These are phyloP conservation scores for Penicillium salamii DNA, from an alignment of 495 filamentous ascomycete genomes.

Conservation along the genomic window DNA sequence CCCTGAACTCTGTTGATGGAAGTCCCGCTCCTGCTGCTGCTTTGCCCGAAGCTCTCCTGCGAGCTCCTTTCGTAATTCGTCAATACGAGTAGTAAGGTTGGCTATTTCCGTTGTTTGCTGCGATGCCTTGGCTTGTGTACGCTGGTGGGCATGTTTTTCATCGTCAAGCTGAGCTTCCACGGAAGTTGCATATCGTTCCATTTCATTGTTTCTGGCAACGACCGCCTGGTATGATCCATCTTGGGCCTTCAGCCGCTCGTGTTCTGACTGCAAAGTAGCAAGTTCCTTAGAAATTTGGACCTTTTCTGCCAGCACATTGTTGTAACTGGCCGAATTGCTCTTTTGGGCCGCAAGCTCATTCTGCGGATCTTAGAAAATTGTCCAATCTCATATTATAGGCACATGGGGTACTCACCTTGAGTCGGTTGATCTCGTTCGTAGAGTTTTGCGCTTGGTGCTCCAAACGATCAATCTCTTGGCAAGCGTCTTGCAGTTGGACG, in stretches of 20 bases:
- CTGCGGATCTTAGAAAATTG: conserved; percentile 33
- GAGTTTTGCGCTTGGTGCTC: conserved; percentile 56
- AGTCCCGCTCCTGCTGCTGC: conserved; percentile 30
- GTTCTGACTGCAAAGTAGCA: conserved; percentile 65
- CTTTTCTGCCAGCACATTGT: conserved; percentile 74
- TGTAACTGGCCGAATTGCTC: conserved; percentile 59
- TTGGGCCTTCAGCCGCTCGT: conserved; percentile 75
- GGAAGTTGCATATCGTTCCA: conserved; percentile 71
- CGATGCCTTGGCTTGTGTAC: conserved; percentile 50
- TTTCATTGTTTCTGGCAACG: conserved; percentile 68
- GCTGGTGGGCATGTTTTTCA: conserved; percentile 66
- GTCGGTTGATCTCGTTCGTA: conserved; percentile 59
- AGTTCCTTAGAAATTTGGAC: conserved; percentile 69
- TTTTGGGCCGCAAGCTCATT: conserved; percentile 65
- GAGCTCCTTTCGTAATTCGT: conserved; percentile 44
- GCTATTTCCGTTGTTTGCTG: conserved; percentile 45
- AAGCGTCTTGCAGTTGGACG: conserved; percentile 53
- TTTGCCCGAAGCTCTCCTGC: conserved; percentile 40
- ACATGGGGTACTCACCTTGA: conserved; percentile 55
- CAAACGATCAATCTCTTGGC: conserved; percentile 52
- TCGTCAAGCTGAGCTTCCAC: conserved; percentile 77
- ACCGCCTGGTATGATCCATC: conserved; percentile 60
- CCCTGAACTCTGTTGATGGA: conserved; percentile 34
- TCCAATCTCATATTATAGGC: neutral
- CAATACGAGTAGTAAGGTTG: conserved; percentile 37